Evolutionary conservation across 2,329 filamentous ascomycete genomes (phyloP), one percentile per base, ranked within the genome.

Genomic region (Claviceps monticola): DNA sequence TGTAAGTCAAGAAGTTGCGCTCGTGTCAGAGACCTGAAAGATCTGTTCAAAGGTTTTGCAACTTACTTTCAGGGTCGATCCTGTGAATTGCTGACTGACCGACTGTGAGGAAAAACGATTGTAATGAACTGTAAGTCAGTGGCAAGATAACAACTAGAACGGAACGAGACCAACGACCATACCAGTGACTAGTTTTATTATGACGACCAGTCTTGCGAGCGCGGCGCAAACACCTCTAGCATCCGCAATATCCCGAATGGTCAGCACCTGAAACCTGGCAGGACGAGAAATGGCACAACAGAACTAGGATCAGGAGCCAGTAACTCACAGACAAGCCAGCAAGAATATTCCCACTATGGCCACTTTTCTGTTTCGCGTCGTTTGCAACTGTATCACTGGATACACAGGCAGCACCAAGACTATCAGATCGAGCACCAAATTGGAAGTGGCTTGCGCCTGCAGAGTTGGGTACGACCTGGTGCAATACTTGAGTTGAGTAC

Each of bases 391-490:
- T 34, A 51, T 26, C 38, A 58, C 44, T n/a, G 45, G 23, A 34
- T 56, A 55, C 9, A 58, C 56, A 1, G 58, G 58, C 1, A 60
- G 47, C 11, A 49, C 42, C 37, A 60, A 37, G n/a, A 60, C 53
- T 55, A 53, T 55, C 19, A 59, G 9, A 50, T 59, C 57, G 38
- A 59, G 49, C 9, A 59, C 21, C 29, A 59, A 57, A 46, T 59
- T 56, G 34, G 57, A 57, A 26, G 59, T 54, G 29, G 49, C 54
- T 16, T 54, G 48, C 13, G 54, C 56, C 19, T 58, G 53, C 1
- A 59, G 39, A 17, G 51, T 53, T 1, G 57, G 57, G 34, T 56
- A 58, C 17, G 57, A 55, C 3, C 58, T 39, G 11, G 51, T 57
- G 54, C 58, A 60, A 45, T 60, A 57, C 39, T 47, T 56, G 21